Base-by-base conservation (phyloP, 2,329 filamentous ascomycete genomes). In the Aphanocladium album region DNA sequence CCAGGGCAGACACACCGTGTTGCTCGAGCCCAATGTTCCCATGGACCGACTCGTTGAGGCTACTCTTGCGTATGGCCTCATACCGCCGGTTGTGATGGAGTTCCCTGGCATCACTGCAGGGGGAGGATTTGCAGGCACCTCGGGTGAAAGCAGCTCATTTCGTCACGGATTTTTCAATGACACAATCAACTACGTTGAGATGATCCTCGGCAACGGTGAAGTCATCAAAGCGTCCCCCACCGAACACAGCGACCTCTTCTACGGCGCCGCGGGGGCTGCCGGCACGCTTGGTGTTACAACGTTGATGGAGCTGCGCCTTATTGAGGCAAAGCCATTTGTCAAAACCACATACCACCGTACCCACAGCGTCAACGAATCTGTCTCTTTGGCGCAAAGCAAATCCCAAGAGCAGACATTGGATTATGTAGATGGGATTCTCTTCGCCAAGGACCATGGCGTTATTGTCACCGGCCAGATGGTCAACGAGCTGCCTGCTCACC, bases 91-190 rank as follows among this genome's bases (percentile, higher is more conserved):
- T 3, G 87, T 90, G 25, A 89, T 89, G 85, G 88, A 90, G 71
- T 91, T 90, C 66, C 88, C 87, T 0, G 88, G 88, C 37, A 91
- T 91, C 72, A 91, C 88, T 0, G 86, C 84, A 2, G 88, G 88
- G 25, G 88, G 89, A 43, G 88, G 87, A 4, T 90, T 84, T 70
- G 85, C 87, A 0, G 88, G 88, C 11, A 89, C 87, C 0, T 84
- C 86, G 0, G 88, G 88, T 27, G 89, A 91, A 76, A 88, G 84
- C 73, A 85, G 80, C 64, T 85, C 81, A 19, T 91, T 90, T 74
- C 80, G 80, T 62, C 82, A 89, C 70, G 89, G 89, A 45, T 89
- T 89, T 74, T 90, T 91, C 68, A 84, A 90, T 70, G 80, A 83
- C 46, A 88, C 81, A 0, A 79, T 90, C 62, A 79, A 80, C 51